Evolutionary conservation across 2,329 filamentous ascomycete species (phyloP).

Genomic region (Alternaria sp.): DNA sequence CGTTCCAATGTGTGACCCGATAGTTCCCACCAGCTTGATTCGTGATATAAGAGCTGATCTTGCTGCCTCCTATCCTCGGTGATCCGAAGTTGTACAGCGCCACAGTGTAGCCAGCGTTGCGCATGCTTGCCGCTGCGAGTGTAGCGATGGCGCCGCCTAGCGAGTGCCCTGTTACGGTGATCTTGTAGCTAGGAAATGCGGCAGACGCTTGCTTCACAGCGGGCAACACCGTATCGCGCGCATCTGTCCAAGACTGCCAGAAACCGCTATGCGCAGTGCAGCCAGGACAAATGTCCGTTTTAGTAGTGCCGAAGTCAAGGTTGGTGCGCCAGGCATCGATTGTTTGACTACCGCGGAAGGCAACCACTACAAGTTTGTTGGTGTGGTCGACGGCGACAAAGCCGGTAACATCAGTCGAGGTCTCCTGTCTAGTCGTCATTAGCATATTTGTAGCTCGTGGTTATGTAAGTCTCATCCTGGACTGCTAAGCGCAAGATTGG

Average conservation of each 20-base stretch:
- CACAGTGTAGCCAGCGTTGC: conserved; percentile 32
- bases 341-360: conserved; percentile 66
- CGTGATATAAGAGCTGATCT: conserved; percentile 65
- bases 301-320: conserved; percentile 53
- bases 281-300: conserved; percentile 53
- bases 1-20: conserved; percentile 72
- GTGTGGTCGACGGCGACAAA: conserved; percentile 57
- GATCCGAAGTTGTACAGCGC: conserved; percentile 68
- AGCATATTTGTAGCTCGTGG: conserved; percentile 5
- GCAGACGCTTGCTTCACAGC: conserved; percentile 56
- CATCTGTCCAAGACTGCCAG: conserved; percentile 64
- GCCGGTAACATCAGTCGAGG: conserved; percentile 55
- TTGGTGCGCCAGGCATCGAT: conserved; percentile 70
- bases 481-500: neutral
- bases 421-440: conserved; percentile 18
- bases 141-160: conserved; percentile 72
- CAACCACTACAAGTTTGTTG: conserved; percentile 63
- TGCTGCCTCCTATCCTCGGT: conserved; percentile 70
- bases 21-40: conserved; percentile 63
- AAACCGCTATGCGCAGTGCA: conserved; percentile 70
- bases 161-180: conserved; percentile 72
- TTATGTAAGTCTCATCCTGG: neutral
- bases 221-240: conserved; percentile 53
- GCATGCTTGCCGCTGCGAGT: conserved; percentile 63
- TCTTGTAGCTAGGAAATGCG: conserved; percentile 61